Conservation (phyloP, 768 basidiomycete genomes). For the Polyporus arcularius region DNA sequence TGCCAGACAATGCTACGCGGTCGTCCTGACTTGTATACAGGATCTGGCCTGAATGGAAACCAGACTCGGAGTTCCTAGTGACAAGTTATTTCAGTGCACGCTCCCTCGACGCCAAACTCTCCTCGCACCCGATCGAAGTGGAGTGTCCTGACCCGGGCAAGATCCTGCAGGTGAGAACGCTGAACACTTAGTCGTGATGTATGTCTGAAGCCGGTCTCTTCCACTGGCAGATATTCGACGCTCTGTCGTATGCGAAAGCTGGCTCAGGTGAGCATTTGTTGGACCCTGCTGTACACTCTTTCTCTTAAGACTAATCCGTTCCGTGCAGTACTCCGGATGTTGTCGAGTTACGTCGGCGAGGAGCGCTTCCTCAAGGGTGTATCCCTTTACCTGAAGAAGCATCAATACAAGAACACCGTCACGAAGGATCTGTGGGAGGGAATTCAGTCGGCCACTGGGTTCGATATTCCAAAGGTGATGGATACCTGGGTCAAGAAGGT, state of each 20-base stretch:
- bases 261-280: no score
- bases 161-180: constrained; percentile 63
- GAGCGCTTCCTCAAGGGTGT: constrained; percentile 87
- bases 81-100: constrained; percentile 74
- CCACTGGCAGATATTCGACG: constrained; percentile 75
- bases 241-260: constrained; percentile 84
- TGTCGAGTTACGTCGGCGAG: constrained; percentile 85
- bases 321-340: constrained; percentile 82
- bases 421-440: constrained; percentile 90
- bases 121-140: constrained; percentile 93
- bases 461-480: constrained; percentile 81
- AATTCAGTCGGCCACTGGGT: constrained; percentile 71
- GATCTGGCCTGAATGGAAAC: constrained; percentile 86
- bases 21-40: constrained; percentile 33
- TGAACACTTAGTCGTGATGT: no score
- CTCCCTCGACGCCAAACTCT: constrained; percentile 80
- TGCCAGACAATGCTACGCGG: background rate
- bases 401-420: constrained; percentile 81
- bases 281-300: no score
- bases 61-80: constrained; percentile 79
- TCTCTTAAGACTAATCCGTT: background rate
- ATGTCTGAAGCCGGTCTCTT: no score
- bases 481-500: constrained; percentile 90
- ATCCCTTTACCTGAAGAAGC: constrained; percentile 88
- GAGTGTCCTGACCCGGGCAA: constrained; percentile 85